Evolutionary conservation across 2,329 filamentous ascomycete genomes (phyloP), one percentile per base, ranked within the genome.

Genomic region (Aureobasidium namibiae): DNA sequence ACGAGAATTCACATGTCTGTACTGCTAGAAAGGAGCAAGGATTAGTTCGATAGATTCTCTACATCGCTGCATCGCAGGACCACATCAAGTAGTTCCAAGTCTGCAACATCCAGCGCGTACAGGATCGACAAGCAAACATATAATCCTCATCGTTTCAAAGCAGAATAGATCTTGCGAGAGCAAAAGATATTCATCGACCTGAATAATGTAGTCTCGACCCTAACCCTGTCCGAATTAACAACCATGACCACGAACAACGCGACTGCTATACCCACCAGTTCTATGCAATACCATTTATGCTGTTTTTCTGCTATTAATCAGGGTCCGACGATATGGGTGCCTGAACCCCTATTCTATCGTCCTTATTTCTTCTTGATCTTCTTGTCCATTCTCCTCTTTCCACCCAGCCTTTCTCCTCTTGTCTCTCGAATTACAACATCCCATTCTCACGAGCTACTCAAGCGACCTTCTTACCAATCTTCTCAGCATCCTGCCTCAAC

Each of bases 401-500:
- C 8, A 29, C n/a, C n/a, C n/a, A n/a, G n/a, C 42, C 26, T 29
- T 8, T 21, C 10, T 45, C 23, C 10, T n/a, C 14, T 29, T 23
- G 10, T 11, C n/a, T 21, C 8, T 2, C n/a, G n/a, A n/a, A n/a
- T n/a, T n/a, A n/a, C n/a, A n/a, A n/a, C n/a, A n/a, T n/a, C n/a
- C n/a, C n/a, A n/a, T n/a, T n/a, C n/a, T n/a, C n/a, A n/a, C n/a
- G n/a, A n/a, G 21, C 21, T n/a, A 11, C n/a, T 29, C 26, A 56
- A 34, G 38, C 45, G 18, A 59, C 21, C 57, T 45, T 59, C 29
- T 59, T 29, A 4, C 57, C 46, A 14, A 59, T 21, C 11, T 26
- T 36, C 23, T 48, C 57, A 1, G 57, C 57, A 61, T 76, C 76
- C 66, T 72, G 73, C 71, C 79, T 80, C 62, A 85, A 65, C 60